Evolutionary conservation across 1,139 yeast species (phyloP).

Genomic region (Trichomonascaceae sp.): DNA sequence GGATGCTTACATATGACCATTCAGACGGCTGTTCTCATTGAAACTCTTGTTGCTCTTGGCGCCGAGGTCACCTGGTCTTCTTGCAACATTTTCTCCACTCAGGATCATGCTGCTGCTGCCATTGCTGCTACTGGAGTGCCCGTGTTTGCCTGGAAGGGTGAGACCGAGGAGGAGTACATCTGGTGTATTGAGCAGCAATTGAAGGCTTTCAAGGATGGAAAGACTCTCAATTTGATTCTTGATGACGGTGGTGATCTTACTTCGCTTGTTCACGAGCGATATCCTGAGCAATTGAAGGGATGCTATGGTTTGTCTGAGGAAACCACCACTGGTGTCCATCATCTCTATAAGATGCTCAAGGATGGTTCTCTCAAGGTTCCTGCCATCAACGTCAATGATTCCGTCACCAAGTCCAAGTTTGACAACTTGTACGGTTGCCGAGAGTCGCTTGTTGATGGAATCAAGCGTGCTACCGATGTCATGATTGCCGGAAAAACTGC

Average conservation of each 20-base stretch:
- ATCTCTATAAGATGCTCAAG: slow-evolving; percentile 92
- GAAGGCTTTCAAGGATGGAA: slow-evolving; percentile 94
- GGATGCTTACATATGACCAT: slow-evolving; percentile 99
- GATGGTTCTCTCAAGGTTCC: slow-evolving; percentile 93
- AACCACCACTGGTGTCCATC: slow-evolving; percentile 99
- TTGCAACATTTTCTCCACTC: slow-evolving; percentile 99
- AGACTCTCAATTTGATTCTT: slow-evolving; percentile 93
- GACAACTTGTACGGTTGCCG: slow-evolving; percentile 99
- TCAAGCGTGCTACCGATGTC: slow-evolving; percentile 99
- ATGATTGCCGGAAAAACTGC: slow-evolving; percentile 99
- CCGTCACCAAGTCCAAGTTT: slow-evolving; percentile 98
- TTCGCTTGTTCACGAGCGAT: slow-evolving; percentile 91
- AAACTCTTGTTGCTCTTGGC: slow-evolving; percentile 95
- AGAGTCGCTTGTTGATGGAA: slow-evolving; percentile 98
- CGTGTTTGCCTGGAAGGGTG: slow-evolving; percentile 99
- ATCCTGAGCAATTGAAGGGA: slow-evolving; percentile 95
- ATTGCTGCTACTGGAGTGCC: slow-evolving; percentile 99
- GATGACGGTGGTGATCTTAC: slow-evolving; percentile 99
- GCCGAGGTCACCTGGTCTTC: slow-evolving; percentile 99
- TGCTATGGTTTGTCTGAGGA: slow-evolving; percentile 98
- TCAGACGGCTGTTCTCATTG: slow-evolving; percentile 98
- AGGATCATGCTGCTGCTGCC: slow-evolving; percentile 99
- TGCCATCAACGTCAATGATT: slow-evolving; percentile 98
- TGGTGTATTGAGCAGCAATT: slow-evolving; percentile 99
- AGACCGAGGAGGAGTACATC: slow-evolving; percentile 98